These are phyloP conservation scores for Lactarius indigo DNA, from an alignment of 768 basidiomycete species.

Conservation along the genomic window DNA sequence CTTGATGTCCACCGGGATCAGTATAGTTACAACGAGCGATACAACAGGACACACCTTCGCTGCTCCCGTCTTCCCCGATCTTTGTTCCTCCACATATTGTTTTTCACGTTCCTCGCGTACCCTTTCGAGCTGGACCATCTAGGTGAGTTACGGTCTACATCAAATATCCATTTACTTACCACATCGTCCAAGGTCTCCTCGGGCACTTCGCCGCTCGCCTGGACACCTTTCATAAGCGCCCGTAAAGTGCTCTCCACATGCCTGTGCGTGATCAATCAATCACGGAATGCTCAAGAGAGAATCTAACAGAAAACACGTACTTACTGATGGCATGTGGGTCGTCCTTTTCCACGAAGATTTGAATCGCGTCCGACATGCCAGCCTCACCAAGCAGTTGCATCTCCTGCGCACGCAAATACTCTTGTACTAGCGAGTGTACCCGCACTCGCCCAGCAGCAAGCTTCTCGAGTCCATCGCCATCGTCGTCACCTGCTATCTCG, in stretches of 20 bases:
- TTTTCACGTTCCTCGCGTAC: constrained; percentile 70
- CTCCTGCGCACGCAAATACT: constrained; percentile 91
- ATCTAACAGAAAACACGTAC: constrained; percentile 45
- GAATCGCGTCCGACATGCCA: constrained; percentile 92
- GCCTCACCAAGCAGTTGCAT: constrained; percentile 85
- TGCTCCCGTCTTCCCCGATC: constrained; percentile 28
- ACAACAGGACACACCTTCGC: not conserved
- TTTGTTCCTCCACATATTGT: constrained; percentile 49
- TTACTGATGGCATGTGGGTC: constrained; percentile 87
- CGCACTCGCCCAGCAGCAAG: constrained; percentile 65
- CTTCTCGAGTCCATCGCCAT: constrained; percentile 18
- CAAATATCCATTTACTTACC: constrained; percentile 39
- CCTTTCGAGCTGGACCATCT: constrained; percentile 51
- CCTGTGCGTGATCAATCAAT: constrained; percentile 35
- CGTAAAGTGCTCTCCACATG: constrained; percentile 63
- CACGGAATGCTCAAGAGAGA: not conserved
- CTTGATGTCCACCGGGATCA: constrained; percentile 18
- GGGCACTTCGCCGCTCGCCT: constrained; percentile 59
- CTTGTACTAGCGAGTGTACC: constrained; percentile 85
- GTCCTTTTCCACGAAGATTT: constrained; percentile 96
- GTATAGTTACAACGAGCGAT: not conserved
- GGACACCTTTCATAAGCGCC: constrained; percentile 62
- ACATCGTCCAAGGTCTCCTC: constrained; percentile 73
- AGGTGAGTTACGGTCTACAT: not conserved
- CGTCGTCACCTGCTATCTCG: constrained; percentile 41